Base-by-base conservation (phyloP, 345 rosid genomes). In the Eucalyptus coolabah region DNA sequence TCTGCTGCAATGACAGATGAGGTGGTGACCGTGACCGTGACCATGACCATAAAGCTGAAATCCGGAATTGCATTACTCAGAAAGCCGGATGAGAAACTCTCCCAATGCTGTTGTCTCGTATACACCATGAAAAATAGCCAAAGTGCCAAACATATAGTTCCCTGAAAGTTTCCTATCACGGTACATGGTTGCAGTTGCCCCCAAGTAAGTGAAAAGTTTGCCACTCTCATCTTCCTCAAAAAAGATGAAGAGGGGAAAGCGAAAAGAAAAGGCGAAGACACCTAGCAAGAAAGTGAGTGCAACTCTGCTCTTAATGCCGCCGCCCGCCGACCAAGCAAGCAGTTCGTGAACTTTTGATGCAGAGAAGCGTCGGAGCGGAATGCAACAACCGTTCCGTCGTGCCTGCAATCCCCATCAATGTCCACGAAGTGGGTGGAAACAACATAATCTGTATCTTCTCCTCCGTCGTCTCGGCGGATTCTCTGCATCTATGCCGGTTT, bases 361-460 rank as follows among this genome's bases (percentile, higher is more conserved):
- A 18, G 82, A 72, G 45, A 11, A 11, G 85, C 47, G 6, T 77
- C 30, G 13, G 30, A 42, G 30, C 8, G 3, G 85, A 77, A 77
- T 44, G 47, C 26, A 53, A 21, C 59, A 21, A 12, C 24, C 47
- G 13, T 77, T 77, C 85, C 3, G 7, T 40, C 85, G 16, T 37
- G 85, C 24, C 59, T 53, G 30, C 47, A 2, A 23, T 40, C 30
- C 85, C 85, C 85, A 77, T 77, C 85, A 77, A 23, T 77, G 85
- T 77, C 47, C 85, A 21, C 24, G 28, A 11, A 77, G 85, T 23
- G 83, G 56, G 88, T 72, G 42, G 72, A 94, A 94, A 92, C 96
- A 96, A 69, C 96, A 94, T 45, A 92, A 77, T 13, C 89, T 63
- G 15, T 82, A 88, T 65, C 86, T 90, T 34, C 87, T 92, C 37